Conservation (phyloP, 805 yeast species). For the Sungouiella thailandica region DNA sequence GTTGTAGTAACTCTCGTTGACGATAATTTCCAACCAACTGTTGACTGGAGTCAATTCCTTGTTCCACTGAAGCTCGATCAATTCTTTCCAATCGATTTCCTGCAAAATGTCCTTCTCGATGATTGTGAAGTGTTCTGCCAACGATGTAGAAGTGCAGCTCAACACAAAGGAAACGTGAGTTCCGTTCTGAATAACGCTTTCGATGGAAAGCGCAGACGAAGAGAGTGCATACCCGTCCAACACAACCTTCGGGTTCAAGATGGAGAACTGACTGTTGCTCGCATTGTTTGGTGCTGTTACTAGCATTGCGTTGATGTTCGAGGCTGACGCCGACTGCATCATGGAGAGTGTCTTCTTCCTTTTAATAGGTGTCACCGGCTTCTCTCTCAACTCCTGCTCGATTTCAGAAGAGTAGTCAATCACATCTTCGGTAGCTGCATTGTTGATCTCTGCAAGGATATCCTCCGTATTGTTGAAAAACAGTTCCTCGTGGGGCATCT, state of each 20-base stretch:
- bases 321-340: conserved; percentile 9
- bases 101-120: conserved; percentile 80
- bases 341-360: conserved; percentile 10
- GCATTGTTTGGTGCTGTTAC: conserved; percentile 7
- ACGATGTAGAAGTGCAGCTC: conserved; percentile 56
- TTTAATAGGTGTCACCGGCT: conserved; percentile 32
- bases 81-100: conserved; percentile 90
- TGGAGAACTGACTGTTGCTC: conserved; percentile 8
- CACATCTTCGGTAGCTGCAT: conserved; percentile 36
- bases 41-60: conserved; percentile 60
- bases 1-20: conserved; percentile 45
- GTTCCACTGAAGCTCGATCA: conserved; percentile 73
- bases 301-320: conserved; percentile 9
- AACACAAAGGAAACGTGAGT: conserved; percentile 80
- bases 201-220: conserved; percentile 29
- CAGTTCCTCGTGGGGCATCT: background rate
- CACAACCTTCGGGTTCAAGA: conserved; percentile 24
- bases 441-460: conserved; percentile 34
- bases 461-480: conserved; percentile 23
- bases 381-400: conserved; percentile 16
- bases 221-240: conserved; percentile 32
- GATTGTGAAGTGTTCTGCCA: conserved; percentile 80
- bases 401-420: conserved; percentile 20
- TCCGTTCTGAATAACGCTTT: conserved; percentile 38
- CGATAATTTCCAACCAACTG: conserved; percentile 79